Evolutionary conservation across 352 stramenopile species (phyloP), one percentile per base, ranked within the genome.

Genomic region (Globisporangium camurandrum): DNA sequence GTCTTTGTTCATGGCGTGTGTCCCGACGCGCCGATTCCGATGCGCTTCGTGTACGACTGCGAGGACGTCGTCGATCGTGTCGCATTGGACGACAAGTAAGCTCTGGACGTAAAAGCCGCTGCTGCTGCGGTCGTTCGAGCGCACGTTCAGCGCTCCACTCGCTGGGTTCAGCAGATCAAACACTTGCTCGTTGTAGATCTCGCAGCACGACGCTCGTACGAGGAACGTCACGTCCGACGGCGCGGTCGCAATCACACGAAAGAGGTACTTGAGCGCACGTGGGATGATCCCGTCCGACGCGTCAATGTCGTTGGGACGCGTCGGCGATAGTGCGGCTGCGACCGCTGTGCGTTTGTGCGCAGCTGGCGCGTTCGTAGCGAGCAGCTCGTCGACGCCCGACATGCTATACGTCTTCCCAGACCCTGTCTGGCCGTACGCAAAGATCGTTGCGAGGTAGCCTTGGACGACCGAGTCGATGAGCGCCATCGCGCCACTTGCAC

Each of bases 131-230:
- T 84, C 71, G 37, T 82, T 87, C 77, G 73, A 92, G 16, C 77
- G 77, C 33, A 92, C 64, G 27, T 74, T 77, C n/a, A 92, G 62
- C 7, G 65, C 59, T 0, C 75, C 74, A 0, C 71, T 84, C 9
- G 61, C 63, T 23, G 78, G 63, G 53, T 92, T 88, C 9, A 92
- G 68, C 41, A 92, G 34, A 33, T 92, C 80, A 22, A 84, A 88
- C 0, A 83, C 76, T 28, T 88, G 75, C 49, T 92, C 80, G 61
- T 92, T 92, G 67, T 92, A 92, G 56, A 92, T 87, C 51, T 92
- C 77, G 45, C 75, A 89, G 52, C 84, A 89, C 14, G 77, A 88
- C 6, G 77, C 77, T 23, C 76, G 75, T 28, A 89, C 63, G 17
- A 86, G 57, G 43, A 82, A 88, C 46, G 73, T 78, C 22, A 78